Evolutionary conservation across 306 rosid species (phyloP).

Genomic region (Lathyrus aphaca): DNA sequence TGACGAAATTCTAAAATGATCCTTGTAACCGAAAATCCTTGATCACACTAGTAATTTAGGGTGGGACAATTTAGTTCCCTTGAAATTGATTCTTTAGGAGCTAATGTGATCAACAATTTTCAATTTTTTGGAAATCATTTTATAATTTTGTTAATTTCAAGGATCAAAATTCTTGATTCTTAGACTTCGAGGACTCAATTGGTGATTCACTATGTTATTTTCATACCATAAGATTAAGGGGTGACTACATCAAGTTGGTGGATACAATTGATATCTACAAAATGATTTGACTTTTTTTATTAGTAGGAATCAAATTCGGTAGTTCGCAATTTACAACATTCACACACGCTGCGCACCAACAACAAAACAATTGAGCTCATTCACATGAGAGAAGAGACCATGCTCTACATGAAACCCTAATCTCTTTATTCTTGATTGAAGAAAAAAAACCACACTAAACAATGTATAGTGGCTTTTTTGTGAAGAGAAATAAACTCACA

Average conservation of each 20-base stretch:
- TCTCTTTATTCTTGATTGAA: slow-evolving; percentile 38
- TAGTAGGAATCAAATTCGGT: not conserved
- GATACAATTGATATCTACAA: slow-evolving; percentile 45
- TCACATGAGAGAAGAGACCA: slow-evolving; percentile 14
- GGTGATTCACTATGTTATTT: slow-evolving; percentile 4
- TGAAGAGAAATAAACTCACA: slow-evolving; percentile 34
- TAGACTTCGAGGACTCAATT: not conserved
- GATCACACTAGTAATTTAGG: not conserved
- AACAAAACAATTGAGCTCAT: not conserved
- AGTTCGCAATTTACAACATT: not conserved
- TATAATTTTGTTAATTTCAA: not conserved
- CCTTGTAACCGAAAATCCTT: not conserved
- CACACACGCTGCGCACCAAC: not conserved
- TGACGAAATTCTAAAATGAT: not conserved
- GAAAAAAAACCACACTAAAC: slow-evolving; percentile 39
- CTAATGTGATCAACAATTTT: not conserved
- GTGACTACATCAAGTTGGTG: slow-evolving; percentile 31
- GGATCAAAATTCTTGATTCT: not conserved
- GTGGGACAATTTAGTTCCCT: not conserved
- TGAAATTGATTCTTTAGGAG: not conserved
- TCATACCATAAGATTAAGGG: slow-evolving; percentile 2
- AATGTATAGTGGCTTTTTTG: slow-evolving; percentile 25
- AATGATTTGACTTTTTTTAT: slow-evolving; percentile 9
- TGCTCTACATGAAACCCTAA: slow-evolving; percentile 31
- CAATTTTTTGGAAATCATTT: not conserved